Evolutionary conservation across 805 yeast genomes (phyloP), one percentile per base, ranked within the genome.

Genomic region (Helenozyma rhizophorensis): DNA sequence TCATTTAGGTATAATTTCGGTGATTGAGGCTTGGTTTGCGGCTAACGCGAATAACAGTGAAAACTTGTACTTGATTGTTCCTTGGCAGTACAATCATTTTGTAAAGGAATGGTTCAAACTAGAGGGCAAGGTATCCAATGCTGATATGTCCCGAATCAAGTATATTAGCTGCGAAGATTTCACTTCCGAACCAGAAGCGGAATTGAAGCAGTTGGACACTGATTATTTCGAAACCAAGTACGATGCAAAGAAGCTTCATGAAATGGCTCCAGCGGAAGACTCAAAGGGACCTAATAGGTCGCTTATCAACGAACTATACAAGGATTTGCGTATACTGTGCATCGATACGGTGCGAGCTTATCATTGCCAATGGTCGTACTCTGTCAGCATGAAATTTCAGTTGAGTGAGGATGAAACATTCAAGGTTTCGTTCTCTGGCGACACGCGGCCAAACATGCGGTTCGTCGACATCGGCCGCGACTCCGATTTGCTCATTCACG

Each of bases 351-450:
- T 89, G 41, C 72, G 79, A 34, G 97, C 97, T 0, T 66, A 70
- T 13, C 99, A 93, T 54, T 88, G 97, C 56, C 76, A 75, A 15
- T 76, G 80, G 76, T 76, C 97, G 0, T 90, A 88, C 54, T 65
- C 70, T 3, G 60, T 60, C 9, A 76, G 83, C 12, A 72, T 79
- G 25, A 55, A 76, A 0, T 65, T 89, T 9, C 53, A 69, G 2
- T 72, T 82, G 34, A 56, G 56, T 34, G 42, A 39, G 1, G 36
- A 46, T 2, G 59, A 56, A 12, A 38, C 50, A 0, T 87, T 87
- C 64, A 82, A 76, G 45, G 66, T 89, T 1, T 81, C 96, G 1
- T 93, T 85, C 54, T 87, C 96, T 2, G 98, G 98, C 9, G 99
- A 93, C 53, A 86, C 97, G 0, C 74, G 97, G 48, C 98, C 98